Evolutionary conservation across 495 filamentous ascomycete genomes (phyloP), one percentile per base, ranked within the genome.

Genomic region (Cercophora scortea): DNA sequence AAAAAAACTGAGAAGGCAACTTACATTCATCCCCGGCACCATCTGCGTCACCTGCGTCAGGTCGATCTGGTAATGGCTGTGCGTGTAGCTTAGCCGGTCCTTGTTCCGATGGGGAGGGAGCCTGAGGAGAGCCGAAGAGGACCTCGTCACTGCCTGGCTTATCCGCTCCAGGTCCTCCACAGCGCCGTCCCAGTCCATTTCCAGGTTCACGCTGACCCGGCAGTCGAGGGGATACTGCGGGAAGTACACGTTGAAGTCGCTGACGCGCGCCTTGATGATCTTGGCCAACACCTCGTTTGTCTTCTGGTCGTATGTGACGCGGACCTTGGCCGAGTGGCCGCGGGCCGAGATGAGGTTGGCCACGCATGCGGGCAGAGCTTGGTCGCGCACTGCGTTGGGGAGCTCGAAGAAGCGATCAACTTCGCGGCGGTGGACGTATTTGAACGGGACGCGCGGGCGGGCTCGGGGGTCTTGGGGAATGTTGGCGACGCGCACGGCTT

Each of bases 251-350:
- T 91, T 84, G 8, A 93, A 65, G 66, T 97, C 89, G 34, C 85
- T 85, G n/a, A 97, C 69, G 32, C 89, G 80, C 18, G 80, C 82
- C 74, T 97, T 97, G 62, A 97, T 79, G 43, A 97, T 96, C 64
- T 87, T 89, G 34, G 85, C 89, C 9, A 90, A 58, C 8, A 89
- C 70, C 51, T 86, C 74, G 15, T 82, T 80, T 0, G 83, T 87
- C 59, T 85, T 83, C 59, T 86, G 80, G 62, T 92, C 86, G 34
- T 82, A 79, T 6, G 85, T 90, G 6, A 95, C 80, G 9, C 91
- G 85, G 8, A 95, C 83, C 61, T 82, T 86, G 48, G 82, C 72
- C 49, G 79, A 75, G 56, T 83, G 79, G 10, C 80, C 47, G 11
- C 49, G 74, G 11, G 74, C 75, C 43, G 82, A 76, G 32, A 83